Conservation (phyloP, 108 stramenopile species). For the Chaetoceros tenuissimus region DNA sequence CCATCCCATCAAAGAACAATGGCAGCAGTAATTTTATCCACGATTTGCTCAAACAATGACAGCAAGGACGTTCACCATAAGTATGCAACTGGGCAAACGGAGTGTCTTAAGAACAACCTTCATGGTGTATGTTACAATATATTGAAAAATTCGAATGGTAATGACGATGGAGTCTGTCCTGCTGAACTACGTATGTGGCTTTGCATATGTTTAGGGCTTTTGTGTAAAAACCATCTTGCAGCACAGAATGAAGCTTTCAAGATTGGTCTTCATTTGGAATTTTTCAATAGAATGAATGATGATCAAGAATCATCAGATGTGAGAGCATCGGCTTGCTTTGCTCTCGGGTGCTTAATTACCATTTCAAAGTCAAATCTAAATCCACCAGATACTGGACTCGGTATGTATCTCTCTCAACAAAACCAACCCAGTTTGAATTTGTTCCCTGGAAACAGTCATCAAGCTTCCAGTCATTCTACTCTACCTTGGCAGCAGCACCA, state of each 20-base stretch:
- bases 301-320: constrained; percentile 51
- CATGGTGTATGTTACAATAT: constrained; percentile 56
- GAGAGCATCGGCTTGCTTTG: constrained; percentile 81
- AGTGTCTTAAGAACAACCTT: constrained; percentile 73
- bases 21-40: constrained; percentile 85
- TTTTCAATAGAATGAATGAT: constrained; percentile 54
- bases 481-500: constrained; percentile 1
- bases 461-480: background rate
- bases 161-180: constrained; percentile 13
- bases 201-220: constrained; percentile 74
- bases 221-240: constrained; percentile 47
- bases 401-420: background rate
- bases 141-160: constrained; percentile 33
- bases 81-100: constrained; percentile 53
- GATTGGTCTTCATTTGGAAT: constrained; percentile 50
- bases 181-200: constrained; percentile 74
- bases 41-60: constrained; percentile 64
- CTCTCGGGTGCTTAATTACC: constrained; percentile 62
- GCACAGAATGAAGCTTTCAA: constrained; percentile 55
- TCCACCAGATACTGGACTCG: background rate
- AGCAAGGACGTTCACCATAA: background rate
- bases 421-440: background rate
- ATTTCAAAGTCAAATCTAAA: background rate
- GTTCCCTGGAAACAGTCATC: too few relatives aligned
- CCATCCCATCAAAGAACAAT: constrained; percentile 61